Evolutionary conservation across 768 basidiomycete species (phyloP), one percentile per base, ranked within the genome.

Genomic region (Termitomyces eurrhizus): DNA sequence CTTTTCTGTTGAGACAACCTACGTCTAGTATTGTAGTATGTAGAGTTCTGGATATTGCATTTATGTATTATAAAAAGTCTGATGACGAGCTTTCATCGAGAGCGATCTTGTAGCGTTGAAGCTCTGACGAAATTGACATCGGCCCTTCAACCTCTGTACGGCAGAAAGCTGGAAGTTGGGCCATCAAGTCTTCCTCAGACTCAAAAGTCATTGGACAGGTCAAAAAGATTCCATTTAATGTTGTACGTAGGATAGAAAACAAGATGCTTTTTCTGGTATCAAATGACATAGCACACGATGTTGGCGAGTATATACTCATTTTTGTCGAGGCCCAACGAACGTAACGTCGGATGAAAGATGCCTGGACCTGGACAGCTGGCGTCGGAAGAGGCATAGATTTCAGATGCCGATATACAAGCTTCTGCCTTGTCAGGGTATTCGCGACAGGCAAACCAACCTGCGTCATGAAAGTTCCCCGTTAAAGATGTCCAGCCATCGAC

Each of bases 141-240:
- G 6, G 7, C 7, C 35, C 35, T 8, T 35, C 4, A 29, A 21
- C 21, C 21, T 21, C 21, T 21, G 21, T 21, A 21, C 21, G 21
- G 21, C 21, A 21, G 21, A 1, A 21, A 21, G 21, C 21, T 21
- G 21, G 21, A 21, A 21, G 21, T 21, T 21, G 21, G 21, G 21
- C 21, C 59, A 60, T 60, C 41, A 60, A 32, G 7, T 52, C 52
- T 60, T 60, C 59, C 44, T 60, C 59, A 16, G 55, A 60, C 46
- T 60, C 59, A 26, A 60, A 60, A 16, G 59, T 54, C 41, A 60
- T 36, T 14, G 36, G 59, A 44, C 32, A 60, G 35, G 36, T 60
- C 59, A 32, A n/a, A 60, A n/a, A 60, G 59, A 29, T 44, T 36
- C 52, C 59, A 60, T 24, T 18, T 41, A 21, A 55, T 54, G 9